A percentile compares a stretch with the other conserved stretches of the same genome.
phyloP scores from a whole-genome alignment of 2,329 filamentous ascomycete species.

The Aspergillus arachidicola region DNA sequence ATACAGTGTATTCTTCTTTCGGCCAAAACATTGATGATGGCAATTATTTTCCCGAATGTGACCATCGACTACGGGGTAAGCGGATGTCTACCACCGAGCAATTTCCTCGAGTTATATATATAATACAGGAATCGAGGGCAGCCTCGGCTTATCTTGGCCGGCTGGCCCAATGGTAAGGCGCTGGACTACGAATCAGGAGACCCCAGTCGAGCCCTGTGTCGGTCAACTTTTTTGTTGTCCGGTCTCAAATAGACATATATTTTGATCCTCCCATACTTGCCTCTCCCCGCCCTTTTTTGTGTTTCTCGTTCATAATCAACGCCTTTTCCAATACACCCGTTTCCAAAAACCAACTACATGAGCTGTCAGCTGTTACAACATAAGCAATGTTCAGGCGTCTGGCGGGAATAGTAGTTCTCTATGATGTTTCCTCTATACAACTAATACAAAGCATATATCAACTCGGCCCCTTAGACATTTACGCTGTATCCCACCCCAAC shows the following conservation, averaged over 20 bases:
- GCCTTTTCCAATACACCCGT: too few relatives aligned
- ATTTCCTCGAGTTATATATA: not conserved
- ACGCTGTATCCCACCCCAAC: conserved; percentile 44
- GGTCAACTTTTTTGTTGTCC: conserved; percentile 25
- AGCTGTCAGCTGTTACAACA: not conserved
- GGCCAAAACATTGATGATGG: not conserved
- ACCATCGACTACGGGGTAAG: too few relatives aligned
- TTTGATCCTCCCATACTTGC: not conserved
- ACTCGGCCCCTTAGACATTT: conserved; percentile 35
- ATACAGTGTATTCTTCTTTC: not conserved
- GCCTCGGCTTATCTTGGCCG: not conserved
- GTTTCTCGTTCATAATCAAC: too few relatives aligned
- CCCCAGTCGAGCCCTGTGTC: conserved; percentile 50
- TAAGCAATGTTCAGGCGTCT: not conserved
- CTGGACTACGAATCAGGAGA: conserved; percentile 57
- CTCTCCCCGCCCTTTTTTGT: not conserved
- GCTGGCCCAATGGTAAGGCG: conserved; percentile 45
- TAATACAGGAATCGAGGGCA: not conserved
- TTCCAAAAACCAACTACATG: too few relatives aligned
- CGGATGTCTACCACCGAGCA: too few relatives aligned
- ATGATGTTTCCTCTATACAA: conserved; percentile 10
- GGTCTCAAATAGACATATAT: too few relatives aligned
- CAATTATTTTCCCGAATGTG: too few relatives aligned
- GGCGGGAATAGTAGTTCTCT: not conserved
- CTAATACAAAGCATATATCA: not conserved